Percentiles rank a stretch among this genome's conserved stretches.
Conservation (phyloP, 148 eudicot genomes). For the Suaeda aralocaspica region DNA sequence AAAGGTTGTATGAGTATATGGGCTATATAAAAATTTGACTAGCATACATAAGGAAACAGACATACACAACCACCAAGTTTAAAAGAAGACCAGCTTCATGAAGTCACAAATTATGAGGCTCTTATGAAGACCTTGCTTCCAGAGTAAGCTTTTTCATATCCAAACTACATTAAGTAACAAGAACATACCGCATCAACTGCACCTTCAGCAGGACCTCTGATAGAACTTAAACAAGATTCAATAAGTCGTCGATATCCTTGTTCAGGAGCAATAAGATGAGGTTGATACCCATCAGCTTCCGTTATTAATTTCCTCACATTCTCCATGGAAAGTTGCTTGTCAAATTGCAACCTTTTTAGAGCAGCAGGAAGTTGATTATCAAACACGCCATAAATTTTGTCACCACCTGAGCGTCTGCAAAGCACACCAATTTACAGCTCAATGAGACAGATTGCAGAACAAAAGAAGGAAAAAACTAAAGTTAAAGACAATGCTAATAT, state of each 20-base stretch:
- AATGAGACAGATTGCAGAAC: constrained; percentile 4
- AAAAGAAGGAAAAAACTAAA: neutral
- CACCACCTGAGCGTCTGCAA: constrained; percentile 97
- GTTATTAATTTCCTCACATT: constrained; percentile 84
- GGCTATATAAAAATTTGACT: too few species aligned
- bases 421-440: constrained; percentile 8
- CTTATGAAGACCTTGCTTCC: neutral
- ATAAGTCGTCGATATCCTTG: constrained; percentile 96
- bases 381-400: constrained; percentile 79
- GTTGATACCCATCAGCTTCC: constrained; percentile 99
- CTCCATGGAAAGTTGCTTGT: constrained; percentile 94
- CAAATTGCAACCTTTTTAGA: constrained; percentile 92
- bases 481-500: neutral
- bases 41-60: too few species aligned
- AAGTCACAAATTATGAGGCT: neutral
- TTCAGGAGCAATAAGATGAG: constrained; percentile 98
- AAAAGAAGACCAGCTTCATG: neutral
- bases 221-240: constrained; percentile 74
- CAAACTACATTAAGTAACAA: neutral
- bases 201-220: constrained; percentile 95
- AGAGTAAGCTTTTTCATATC: neutral
- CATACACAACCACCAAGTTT: too few species aligned
- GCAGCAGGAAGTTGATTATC: constrained; percentile 99
- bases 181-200: constrained; percentile 88
- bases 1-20: too few species aligned